Conservation (phyloP, 2,329 filamentous ascomycete genomes). For the Apiospora marii region DNA sequence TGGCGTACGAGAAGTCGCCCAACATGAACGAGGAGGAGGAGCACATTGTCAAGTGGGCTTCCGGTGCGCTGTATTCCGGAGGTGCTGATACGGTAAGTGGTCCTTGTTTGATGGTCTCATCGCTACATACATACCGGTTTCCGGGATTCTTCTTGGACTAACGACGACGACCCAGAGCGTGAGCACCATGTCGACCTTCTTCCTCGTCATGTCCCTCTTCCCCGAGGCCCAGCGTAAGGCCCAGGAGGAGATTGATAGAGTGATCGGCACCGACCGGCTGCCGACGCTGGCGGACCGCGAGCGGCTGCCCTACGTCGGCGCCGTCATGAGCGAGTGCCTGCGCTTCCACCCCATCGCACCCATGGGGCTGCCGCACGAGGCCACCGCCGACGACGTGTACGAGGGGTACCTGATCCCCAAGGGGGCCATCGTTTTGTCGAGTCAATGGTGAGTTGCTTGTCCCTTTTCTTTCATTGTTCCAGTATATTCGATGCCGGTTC, state of each 20-base stretch:
- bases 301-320: constrained; percentile 44
- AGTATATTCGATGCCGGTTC: too few relatives aligned
- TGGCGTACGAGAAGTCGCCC: constrained; percentile 26
- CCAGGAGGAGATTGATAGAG: constrained; percentile 49
- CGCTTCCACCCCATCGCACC: constrained; percentile 52
- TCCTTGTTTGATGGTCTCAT: too few relatives aligned
- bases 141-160: neutral
- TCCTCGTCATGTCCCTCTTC: constrained; percentile 54
- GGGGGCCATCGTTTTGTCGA: constrained; percentile 51
- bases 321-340: constrained; percentile 49
- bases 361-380: constrained; percentile 55
- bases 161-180: constrained; percentile 46
- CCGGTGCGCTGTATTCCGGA: constrained; percentile 33
- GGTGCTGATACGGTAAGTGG: constrained; percentile 37
- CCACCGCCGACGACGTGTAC: constrained; percentile 50
- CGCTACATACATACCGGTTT: neutral
- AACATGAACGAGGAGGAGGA: constrained; percentile 28
- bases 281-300: constrained; percentile 48
- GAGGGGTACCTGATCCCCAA: constrained; percentile 53
- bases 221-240: constrained; percentile 53
- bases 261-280: constrained; percentile 46
- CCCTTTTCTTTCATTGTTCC: too few relatives aligned
- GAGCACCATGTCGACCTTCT: constrained; percentile 50
- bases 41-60: constrained; percentile 31
- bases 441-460: constrained; percentile 42